Base-by-base conservation (phyloP, 768 basidiomycete genomes). In the Leccinum incarnatum region DNA sequence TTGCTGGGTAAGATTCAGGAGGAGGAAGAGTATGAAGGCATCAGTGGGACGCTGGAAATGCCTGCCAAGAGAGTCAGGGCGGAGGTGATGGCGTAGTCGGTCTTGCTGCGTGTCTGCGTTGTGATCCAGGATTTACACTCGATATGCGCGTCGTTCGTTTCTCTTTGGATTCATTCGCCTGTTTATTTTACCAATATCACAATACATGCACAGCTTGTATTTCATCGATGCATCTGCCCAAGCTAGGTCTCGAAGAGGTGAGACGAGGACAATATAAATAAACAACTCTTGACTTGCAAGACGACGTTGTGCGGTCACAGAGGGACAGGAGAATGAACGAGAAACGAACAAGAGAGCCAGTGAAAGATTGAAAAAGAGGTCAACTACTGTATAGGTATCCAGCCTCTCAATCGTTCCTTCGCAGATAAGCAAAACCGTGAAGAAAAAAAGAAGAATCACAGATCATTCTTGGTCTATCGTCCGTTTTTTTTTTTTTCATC, bases 1-100 rank as follows among this genome's bases (percentile, higher is more conserved):
- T 40, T 64, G 23, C 50, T 65, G 0, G 58, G 54, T 37, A 61
- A 19, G 19, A 54, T 71, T 57, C 60, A 60, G 49, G 67, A 72
- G 40, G 71, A 72, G 54, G 71, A 72, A 51, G 71, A 72, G 34
- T 73, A 73, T 56, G 71, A 73, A 17, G 69, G 62, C n/a, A 60
- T 49, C 25, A 54, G 45, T 2, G 54, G 49, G 21, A 54, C 36
- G 10, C 12, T 66, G 34, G 71, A 65, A 46, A 66, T 66, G 46
- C 73, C 71, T 0, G 65, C 63, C 6, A 74, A 73, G 62, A 65
- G 63, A 60, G 66, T 65, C 29, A 66, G 21, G 52, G 62, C 64
- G 19, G 67, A 60, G 3, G 60, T 23, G 23, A 23, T 64, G 8
- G 47, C 23, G 37, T 70, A 63, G 58, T n/a, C n/a, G 11, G 12